Evolutionary conservation across 1,284 basidiomycete species (phyloP).

Genomic region (Ustilago cynodontis): DNA sequence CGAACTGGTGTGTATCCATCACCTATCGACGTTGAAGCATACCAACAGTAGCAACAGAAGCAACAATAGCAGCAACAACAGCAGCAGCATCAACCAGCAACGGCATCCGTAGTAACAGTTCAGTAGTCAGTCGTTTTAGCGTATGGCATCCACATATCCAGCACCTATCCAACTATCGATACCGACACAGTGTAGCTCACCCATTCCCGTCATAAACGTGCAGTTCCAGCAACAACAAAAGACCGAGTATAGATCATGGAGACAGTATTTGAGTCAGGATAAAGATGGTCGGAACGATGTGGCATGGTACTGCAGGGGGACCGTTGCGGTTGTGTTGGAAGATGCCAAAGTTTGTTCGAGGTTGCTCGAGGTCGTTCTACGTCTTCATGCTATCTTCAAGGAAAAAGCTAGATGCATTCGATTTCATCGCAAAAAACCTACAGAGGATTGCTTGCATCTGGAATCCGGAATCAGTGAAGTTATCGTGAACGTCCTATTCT

Average conservation of each 20-base stretch:
- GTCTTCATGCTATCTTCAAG: too few species aligned
- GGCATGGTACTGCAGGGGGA: too few species aligned
- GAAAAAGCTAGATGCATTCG: too few species aligned
- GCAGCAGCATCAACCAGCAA: neutral
- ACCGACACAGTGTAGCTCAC: slow-evolving; percentile 3
- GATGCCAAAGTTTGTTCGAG: too few species aligned
- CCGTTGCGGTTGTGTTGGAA: too few species aligned
- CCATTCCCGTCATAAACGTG: neutral
- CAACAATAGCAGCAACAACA: slow-evolving; percentile 9
- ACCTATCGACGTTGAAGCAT: slow-evolving; percentile 4
- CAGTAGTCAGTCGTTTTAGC: slow-evolving; percentile 2
- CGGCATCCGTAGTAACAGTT: neutral
- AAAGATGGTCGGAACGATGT: too few species aligned
- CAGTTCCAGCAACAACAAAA: neutral
- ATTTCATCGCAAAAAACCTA: too few species aligned
- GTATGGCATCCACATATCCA: neutral
- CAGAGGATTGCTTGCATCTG: too few species aligned
- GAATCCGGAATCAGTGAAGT: too few species aligned
- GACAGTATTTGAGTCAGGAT: too few species aligned
- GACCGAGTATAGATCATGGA: neutral
- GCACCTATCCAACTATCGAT: neutral
- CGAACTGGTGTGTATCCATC: slow-evolving; percentile 60
- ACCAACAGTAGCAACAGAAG: slow-evolving; percentile 11
- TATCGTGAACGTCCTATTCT: too few species aligned
- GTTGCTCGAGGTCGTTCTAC: too few species aligned